Conservation (phyloP, 805 yeast species). For the Yarrowia porcina region DNA sequence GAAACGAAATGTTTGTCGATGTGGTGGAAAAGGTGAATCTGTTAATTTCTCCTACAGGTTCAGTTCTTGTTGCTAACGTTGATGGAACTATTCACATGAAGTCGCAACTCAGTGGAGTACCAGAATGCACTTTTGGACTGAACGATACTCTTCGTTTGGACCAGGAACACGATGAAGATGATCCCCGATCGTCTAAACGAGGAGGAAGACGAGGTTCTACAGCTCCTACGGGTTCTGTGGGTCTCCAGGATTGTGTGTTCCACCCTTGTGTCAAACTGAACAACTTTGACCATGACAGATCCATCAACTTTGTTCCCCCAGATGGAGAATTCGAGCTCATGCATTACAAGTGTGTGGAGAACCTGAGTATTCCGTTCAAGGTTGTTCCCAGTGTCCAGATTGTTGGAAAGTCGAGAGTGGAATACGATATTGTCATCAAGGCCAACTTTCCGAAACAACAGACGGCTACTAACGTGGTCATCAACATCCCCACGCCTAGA, state of each 20-base stretch:
- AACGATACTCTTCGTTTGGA: conserved; percentile 49
- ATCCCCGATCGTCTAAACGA: conserved; percentile 31
- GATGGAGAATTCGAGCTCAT: conserved; percentile 83
- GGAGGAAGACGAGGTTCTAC: conserved; percentile 35
- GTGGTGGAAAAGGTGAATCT: conserved; percentile 73
- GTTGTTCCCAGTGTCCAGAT: conserved; percentile 55
- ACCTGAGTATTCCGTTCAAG: conserved; percentile 66
- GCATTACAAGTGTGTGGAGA: conserved; percentile 61
- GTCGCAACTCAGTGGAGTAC: conserved; percentile 75
- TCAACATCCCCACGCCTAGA: conserved; percentile 69
- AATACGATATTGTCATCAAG: conserved; percentile 57
- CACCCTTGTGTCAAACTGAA: conserved; percentile 81
- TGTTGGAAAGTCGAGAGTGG: conserved; percentile 46
- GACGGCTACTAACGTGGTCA: conserved; percentile 58
- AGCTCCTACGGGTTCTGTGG: conserved; percentile 44
- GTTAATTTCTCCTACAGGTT: conserved; percentile 57
- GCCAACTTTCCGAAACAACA: conserved; percentile 55
- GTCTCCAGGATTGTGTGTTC: conserved; percentile 73
- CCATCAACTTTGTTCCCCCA: conserved; percentile 76
- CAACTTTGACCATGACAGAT: conserved; percentile 60
- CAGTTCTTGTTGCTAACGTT: conserved; percentile 63
- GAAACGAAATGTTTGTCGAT: conserved; percentile 74
- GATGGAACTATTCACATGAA: conserved; percentile 73
- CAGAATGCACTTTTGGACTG: conserved; percentile 76
- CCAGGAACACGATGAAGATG: conserved; percentile 29